These are phyloP conservation scores for Lipomyces yamadae DNA, from an alignment of 805 yeast genomes.

Conservation along the genomic window DNA sequence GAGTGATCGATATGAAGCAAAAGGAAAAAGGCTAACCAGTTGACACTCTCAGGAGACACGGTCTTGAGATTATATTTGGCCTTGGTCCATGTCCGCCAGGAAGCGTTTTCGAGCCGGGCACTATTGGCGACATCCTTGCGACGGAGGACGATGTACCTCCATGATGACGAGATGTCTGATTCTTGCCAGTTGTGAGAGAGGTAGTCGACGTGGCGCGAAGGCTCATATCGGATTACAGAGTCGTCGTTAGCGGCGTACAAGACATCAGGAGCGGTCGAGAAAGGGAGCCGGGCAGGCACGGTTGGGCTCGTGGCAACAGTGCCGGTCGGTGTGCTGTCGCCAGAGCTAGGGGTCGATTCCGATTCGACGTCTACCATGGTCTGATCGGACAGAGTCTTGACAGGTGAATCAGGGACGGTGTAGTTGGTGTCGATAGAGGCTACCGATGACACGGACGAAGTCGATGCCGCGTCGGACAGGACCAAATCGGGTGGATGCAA, in stretches of 20 bases:
- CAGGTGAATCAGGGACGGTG: conserved; percentile 3
- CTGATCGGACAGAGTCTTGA: background rate
- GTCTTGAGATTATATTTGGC: conserved; percentile 68
- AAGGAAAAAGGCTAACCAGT: conserved; percentile 59
- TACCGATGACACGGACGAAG: conserved; percentile 11
- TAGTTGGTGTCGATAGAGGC: conserved; percentile 1
- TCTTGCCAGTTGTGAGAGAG: conserved; percentile 96
- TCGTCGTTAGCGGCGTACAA: conserved; percentile 58
- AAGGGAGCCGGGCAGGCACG: conserved; percentile 3
- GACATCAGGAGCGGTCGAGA: conserved; percentile 30
- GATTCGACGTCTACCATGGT: background rate
- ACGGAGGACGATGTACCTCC: conserved; percentile 88
- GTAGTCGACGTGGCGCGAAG: conserved; percentile 91
- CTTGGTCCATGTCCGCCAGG: conserved; percentile 97
- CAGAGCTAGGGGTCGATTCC: background rate
- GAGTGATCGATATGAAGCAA: background rate
- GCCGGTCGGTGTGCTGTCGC: conserved; percentile 4
- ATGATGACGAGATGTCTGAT: conserved; percentile 86
- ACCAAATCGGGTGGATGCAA: background rate
- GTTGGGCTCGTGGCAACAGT: conserved; percentile 5
- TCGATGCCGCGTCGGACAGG: conserved; percentile 12
- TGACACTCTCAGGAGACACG: conserved; percentile 85
- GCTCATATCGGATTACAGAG: conserved; percentile 75
- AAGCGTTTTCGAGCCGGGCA: conserved; percentile 79
- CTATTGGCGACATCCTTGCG: conserved; percentile 83